Evolutionary conservation across 2,329 filamentous ascomycete species (phyloP), one percentile per base, ranked within the genome.

Genomic region (Scedosporium apiospermum): DNA sequence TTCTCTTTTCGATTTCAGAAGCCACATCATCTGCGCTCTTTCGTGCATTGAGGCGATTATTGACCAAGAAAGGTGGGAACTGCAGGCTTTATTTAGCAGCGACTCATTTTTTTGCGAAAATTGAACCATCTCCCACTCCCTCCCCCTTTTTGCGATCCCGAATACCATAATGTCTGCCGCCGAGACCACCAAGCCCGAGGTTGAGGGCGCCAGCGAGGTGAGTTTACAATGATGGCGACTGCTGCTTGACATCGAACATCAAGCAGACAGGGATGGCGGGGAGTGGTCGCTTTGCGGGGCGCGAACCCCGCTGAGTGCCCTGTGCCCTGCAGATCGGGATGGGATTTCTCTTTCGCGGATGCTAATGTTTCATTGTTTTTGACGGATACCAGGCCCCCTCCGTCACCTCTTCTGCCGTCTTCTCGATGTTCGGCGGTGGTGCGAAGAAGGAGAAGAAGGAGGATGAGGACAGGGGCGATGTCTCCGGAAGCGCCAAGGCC

Each of bases 401-500:
- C 63, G 78, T 83, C 62, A 84, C 80, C 66, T 80, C 81, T 18
- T 85, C 85, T 7, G 82, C 84, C 69, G 90, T 98, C 67, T 98
- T 98, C 82, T 93, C 91, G 77, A 98, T 99, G 95, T 99, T 99
- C 74, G 95, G 95, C 70, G 95, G 95, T 67, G 95, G 95, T 66
- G 90, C 90, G 65, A 96, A 96, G 86, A 98, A 96, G 82, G 91
- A 95, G 80, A 93, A 91, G 84, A 96, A 95, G 83, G 88, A 90
- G 64, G 80, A 89, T 38, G 90, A 90, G 72, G 91, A 90, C 69
- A 88, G 87, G 67, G 88, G 92, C 68, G 93, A 97, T 75, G 90
- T 87, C 74, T 96, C 91, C 68, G 93, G 93, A 71, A 92, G 90
- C 75, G 89, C 90, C 72, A 95, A 95, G 82, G 89, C 88, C 64